Conservation (phyloP, 2,329 filamentous ascomycete genomes). For the Malbranchea cinnamomea region DNA sequence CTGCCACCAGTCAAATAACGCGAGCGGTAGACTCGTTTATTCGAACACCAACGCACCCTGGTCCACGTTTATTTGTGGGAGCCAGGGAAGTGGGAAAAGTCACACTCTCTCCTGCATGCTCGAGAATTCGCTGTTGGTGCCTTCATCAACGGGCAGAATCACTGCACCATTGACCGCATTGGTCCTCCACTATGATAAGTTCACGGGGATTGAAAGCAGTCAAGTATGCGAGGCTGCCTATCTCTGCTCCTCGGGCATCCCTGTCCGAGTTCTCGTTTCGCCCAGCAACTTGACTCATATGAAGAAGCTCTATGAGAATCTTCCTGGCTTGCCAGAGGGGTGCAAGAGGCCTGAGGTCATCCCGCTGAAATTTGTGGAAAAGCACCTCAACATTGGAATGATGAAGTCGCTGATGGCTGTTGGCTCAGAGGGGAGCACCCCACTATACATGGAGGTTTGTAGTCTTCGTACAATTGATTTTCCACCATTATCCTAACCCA, state of each 20-base stretch:
- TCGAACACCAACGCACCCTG: constrained; percentile 40
- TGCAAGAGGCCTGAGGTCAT: constrained; percentile 27
- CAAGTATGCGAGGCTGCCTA: constrained; percentile 42
- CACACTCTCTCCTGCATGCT: constrained; percentile 45
- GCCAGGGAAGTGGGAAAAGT: constrained; percentile 47
- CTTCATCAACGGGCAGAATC: constrained; percentile 27
- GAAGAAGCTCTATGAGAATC: constrained; percentile 25
- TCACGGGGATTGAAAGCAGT: constrained; percentile 21
- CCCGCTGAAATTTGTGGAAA: constrained; percentile 32
- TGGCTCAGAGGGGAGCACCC: constrained; percentile 24
- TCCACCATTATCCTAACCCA: neutral
- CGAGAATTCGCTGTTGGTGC: constrained; percentile 24
- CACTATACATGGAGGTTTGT: constrained; percentile 36
- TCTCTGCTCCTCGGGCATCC: constrained; percentile 33
- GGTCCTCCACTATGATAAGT: constrained; percentile 42
- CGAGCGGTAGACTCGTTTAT: constrained; percentile 15
- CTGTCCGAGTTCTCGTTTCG: constrained; percentile 38
- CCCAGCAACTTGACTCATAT: constrained; percentile 33
- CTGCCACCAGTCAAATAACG: too few relatives aligned
- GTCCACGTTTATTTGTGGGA: constrained; percentile 48
- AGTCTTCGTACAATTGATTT: constrained; percentile 7
- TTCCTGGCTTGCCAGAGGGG: constrained; percentile 19
- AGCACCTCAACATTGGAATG: constrained; percentile 36
- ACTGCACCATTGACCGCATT: constrained; percentile 36
- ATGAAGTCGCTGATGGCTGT: constrained; percentile 44